Evolutionary conservation across 805 yeast species (phyloP), one percentile per base, ranked within the genome.

Genomic region (Metschnikowia santaceciliae): DNA sequence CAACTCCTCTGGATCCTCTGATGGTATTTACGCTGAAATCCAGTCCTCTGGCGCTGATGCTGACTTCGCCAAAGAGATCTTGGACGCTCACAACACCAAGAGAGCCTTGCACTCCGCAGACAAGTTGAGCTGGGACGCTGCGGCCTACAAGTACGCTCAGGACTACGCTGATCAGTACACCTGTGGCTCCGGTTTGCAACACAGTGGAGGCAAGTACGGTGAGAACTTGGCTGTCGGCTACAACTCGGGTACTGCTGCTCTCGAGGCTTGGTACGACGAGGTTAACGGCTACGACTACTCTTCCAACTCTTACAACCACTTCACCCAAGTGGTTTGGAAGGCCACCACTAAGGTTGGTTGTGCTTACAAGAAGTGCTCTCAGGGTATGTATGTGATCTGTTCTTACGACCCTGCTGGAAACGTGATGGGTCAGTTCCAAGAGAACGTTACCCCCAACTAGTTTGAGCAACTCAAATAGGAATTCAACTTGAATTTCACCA

Each of bases 311-410:
- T 49, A 69, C 50, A 68, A 72, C 58, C 96, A 89, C 68, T 89
- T 87, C 70, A 86, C 95, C 19, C 94, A 87, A 66, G 71, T 88
- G 42, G 80, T 88, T 32, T 88, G 96, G 96, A 77, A 75, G 56
- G 65, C 71, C 26, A 72, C 88, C 32, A 74, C 82, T 8, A 65
- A 74, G 55, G 50, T 88, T 14, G 96, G 95, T 17, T 88, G 96
- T 71, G 94, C 86, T 48, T 71, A 74, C 66, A 83, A 81, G 62
- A 65, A 76, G 56, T 87, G 96, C 71, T 55, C 66, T 22, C 54
- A 61, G 43, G 81, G 82, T 48, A 70, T 74, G 58, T 88, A 88
- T 70, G 74, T 86, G 50, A 79, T 87, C 54, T 90, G 96, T 68
- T 81, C 84, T 47, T 90, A 90, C 56, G 71, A 75, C 61, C 83